Evolutionary conservation across 192 early-diverging fungal species (phyloP).

Genomic region (Backusella westeae): DNA sequence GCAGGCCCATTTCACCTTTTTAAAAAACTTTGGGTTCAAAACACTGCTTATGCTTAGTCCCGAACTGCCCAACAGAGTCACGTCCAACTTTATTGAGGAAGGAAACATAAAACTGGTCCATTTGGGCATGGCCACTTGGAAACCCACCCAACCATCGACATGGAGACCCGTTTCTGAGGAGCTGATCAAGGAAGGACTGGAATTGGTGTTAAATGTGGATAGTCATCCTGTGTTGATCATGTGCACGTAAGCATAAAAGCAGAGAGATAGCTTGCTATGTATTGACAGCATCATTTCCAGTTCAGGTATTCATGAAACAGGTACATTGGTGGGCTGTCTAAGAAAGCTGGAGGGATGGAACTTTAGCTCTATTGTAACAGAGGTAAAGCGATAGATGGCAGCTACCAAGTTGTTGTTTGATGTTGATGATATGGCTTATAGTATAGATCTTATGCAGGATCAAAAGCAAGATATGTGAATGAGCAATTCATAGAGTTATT

Average conservation of each 20-base stretch:
- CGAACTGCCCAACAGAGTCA: conserved; percentile 75
- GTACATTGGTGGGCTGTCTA: conserved; percentile 89
- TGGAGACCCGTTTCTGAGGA: conserved; percentile 96
- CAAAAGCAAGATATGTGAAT: conserved; percentile 79
- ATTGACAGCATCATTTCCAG: conserved; percentile 31
- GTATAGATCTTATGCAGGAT: conserved; percentile 93
- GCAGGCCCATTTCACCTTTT: conserved; percentile 72
- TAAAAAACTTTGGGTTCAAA: conserved; percentile 73
- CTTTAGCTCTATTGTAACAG: conserved; percentile 94
- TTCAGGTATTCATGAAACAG: conserved; percentile 92
- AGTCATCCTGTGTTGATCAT: conserved; percentile 89
- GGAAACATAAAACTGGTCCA: conserved; percentile 66
- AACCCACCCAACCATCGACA: conserved; percentile 54
- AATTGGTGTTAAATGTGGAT: conserved; percentile 74
- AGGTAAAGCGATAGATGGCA: conserved; percentile 46
- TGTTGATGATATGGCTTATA: conserved; percentile 12
- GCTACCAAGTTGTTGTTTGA: not conserved
- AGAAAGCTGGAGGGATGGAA: conserved; percentile 95
- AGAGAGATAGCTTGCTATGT: not conserved
- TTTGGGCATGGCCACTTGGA: conserved; percentile 66
- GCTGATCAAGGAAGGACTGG: conserved; percentile 92
- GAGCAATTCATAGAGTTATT: conserved; percentile 97
- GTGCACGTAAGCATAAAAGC: conserved; percentile 69
- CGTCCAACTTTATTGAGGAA: conserved; percentile 75
- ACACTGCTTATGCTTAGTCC: conserved; percentile 82